Evolutionary conservation across 257 asterid genomes (phyloP).

Genomic region (Verbascum thapsus): DNA sequence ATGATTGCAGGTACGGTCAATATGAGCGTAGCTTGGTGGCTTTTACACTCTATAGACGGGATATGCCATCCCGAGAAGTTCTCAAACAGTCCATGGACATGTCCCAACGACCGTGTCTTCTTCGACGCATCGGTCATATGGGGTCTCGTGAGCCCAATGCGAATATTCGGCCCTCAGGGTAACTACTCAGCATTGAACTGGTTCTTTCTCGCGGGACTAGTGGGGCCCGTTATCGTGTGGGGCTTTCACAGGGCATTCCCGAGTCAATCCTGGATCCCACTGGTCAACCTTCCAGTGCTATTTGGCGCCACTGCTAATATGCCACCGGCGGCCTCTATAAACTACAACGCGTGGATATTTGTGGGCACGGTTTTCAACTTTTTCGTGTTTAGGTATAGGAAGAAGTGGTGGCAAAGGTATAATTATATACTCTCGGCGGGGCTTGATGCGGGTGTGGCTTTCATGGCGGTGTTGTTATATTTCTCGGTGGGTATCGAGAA

Average conservation of each 20-base stretch:
- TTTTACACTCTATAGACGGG: constrained; percentile 29
- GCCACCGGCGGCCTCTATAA: constrained; percentile 68
- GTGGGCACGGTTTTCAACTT: constrained; percentile 65
- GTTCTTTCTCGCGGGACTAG: constrained; percentile 59
- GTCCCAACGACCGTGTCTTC: constrained; percentile 64
- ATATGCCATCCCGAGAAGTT: constrained; percentile 40
- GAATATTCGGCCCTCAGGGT: constrained; percentile 62
- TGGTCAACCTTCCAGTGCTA: constrained; percentile 71
- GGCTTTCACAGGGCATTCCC: constrained; percentile 52
- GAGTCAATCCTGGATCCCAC: constrained; percentile 53
- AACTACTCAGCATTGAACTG: constrained; percentile 66
- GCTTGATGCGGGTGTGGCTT: constrained; percentile 76
- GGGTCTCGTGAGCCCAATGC: constrained; percentile 67
- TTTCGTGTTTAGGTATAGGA: constrained; percentile 62
- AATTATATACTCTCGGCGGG: constrained; percentile 72
- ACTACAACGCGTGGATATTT: constrained; percentile 68
- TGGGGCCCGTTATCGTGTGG: constrained; percentile 67
- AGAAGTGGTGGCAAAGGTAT: constrained; percentile 81
- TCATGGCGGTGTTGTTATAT: constrained; percentile 71
- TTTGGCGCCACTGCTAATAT: constrained; percentile 66
- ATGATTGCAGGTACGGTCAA: constrained; percentile 38
- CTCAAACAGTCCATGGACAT: constrained; percentile 73
- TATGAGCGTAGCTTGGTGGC: constrained; percentile 42
- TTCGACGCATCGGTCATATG: constrained; percentile 76
- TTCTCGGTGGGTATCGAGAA: constrained; percentile 51